Evolutionary conservation across 2,329 filamentous ascomycete species (phyloP).

Genomic region (Byssoonygena ceratinophila): DNA sequence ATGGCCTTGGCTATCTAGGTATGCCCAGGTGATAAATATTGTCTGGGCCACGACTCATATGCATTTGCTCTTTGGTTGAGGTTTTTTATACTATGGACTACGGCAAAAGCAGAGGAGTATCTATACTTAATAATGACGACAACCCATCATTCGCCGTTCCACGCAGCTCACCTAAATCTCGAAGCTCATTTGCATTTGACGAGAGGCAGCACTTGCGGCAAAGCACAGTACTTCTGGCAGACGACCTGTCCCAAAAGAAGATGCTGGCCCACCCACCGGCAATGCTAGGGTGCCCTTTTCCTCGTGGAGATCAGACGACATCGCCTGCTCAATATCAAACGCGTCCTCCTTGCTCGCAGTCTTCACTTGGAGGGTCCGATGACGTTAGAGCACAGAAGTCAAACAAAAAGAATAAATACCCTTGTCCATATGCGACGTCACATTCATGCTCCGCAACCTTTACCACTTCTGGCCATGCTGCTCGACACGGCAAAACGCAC

Average conservation of each 20-base stretch:
- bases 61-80: neutral
- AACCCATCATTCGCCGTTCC: constrained; percentile 38
- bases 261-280: neutral
- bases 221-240: neutral
- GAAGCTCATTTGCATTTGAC: neutral
- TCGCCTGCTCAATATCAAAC: constrained; percentile 15
- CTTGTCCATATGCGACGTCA: constrained; percentile 51
- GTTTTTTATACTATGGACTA: neutral
- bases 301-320: neutral
- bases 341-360: constrained; percentile 22
- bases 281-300: neutral
- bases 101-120: constrained; percentile 31
- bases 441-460: constrained; percentile 52
- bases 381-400: constrained; percentile 21
- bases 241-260: neutral
- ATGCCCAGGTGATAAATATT: neutral
- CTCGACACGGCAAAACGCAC: constrained; percentile 59
- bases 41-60: neutral
- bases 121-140: constrained; percentile 41
- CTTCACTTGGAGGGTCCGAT: constrained; percentile 20
- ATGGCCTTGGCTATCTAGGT: neutral
- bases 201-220: neutral
- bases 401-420: constrained; percentile 53
- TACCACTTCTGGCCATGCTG: constrained; percentile 56
- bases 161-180: constrained; percentile 14